Evolutionary conservation across 129 eudicot species (phyloP), one percentile per base, ranked within the genome.

Genomic region (Dittrichia graveolens): DNA sequence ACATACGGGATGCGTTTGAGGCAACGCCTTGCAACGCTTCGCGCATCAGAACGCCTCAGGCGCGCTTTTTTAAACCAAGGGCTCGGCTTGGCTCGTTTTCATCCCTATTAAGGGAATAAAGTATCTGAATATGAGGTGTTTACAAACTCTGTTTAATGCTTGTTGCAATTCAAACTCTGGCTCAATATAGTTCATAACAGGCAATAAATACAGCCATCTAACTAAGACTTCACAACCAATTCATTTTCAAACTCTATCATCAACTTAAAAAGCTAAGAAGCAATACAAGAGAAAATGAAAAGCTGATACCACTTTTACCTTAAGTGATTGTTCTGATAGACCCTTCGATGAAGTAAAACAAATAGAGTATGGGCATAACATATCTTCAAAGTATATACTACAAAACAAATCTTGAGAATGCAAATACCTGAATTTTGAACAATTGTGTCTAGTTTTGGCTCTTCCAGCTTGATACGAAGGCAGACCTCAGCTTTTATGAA

Each of bases 401-500:
- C 57, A 49, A 76, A 66, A 40, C 2, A 40, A 6, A 49, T 9
- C 39, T 66, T 56, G 34, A 39, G 60, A 39, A 76, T 48, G 75
- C 49, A 58, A 59, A 66, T 80, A 86, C 91, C 96, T 86, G 89
- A 75, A 40, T 31, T 52, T 44, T 78, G 71, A 64, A 45, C 41
- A 31, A 64, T 53, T 14, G 48, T 69, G 60, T 55, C 81, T 14
- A 54, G 10, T 37, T 79, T 65, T 56, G 14, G 18, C 54, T 78
- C 71, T 73, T 78, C 78, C 70, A 71, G 62, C 67, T 73, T 84
- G 44, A 89, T 45, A 65, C 59, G 79, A 18, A 89, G 77, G 18
- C 57, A 13, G 62, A 85, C 75, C 65, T 46, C 69, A 80, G 81
- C 90, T 31, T 53, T 76, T 75, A 31, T 37, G 34, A 63, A 40